phyloP scores from a whole-genome alignment of 331 rosid species.

The Saraca asoca region DNA sequence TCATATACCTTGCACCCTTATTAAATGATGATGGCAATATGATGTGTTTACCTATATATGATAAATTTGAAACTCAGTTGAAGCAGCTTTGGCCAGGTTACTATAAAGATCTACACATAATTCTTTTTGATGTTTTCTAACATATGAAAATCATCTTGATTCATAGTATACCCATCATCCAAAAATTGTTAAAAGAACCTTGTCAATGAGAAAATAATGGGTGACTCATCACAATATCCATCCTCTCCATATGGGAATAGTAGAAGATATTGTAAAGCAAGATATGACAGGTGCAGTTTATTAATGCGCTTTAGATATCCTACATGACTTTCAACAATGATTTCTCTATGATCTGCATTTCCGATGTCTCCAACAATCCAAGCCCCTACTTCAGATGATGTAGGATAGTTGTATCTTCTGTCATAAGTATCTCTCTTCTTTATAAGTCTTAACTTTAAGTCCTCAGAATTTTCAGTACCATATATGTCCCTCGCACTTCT shows the following conservation, averaged over 20 bases:
- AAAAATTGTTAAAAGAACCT: neutral
- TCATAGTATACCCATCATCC: neutral
- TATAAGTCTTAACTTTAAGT: too few species aligned
- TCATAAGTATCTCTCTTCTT: too few species aligned
- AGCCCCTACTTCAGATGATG: neutral
- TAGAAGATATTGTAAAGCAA: neutral
- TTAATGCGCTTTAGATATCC: neutral
- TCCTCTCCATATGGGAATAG: neutral
- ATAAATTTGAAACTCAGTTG: neutral
- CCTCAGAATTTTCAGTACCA: too few species aligned
- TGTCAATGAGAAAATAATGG: neutral
- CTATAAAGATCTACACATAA: neutral
- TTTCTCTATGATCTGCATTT: neutral
- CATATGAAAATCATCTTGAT: neutral
- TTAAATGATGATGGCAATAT: neutral
- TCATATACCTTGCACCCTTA: neutral
- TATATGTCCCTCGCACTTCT: too few species aligned
- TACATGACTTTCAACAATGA: neutral
- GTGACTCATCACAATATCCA: neutral
- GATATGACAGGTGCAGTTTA: neutral
- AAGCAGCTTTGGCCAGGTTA: neutral
- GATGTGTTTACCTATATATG: neutral
- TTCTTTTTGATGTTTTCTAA: neutral
- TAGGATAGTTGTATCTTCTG: neutral
- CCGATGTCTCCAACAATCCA: neutral